Percentiles rank a stretch among this genome's conserved stretches.
Evolutionary conservation across 345 rosid genomes (phyloP).

Genomic region (Lenwebbia sp.): DNA sequence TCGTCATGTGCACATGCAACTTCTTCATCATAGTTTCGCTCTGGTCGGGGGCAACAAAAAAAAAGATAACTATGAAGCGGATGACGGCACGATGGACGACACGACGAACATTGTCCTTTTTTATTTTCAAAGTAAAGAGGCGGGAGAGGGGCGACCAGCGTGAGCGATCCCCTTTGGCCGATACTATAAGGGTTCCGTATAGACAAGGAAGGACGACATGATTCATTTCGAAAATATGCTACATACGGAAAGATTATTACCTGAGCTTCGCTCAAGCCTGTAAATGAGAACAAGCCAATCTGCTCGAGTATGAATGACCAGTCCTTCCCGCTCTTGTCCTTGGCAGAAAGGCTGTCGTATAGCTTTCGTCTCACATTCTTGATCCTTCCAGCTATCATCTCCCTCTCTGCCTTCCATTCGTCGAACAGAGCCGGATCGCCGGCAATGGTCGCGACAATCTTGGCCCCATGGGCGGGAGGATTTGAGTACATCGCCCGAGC

Average conservation of each 20-base stretch:
- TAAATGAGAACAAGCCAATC: conserved; percentile 96
- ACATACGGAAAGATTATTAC: conserved; percentile 10
- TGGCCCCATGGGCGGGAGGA: conserved; percentile 90
- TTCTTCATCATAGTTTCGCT: conserved; percentile 82
- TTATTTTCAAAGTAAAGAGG: not conserved
- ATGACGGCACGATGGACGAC: not conserved
- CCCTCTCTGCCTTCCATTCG: conserved; percentile 93
- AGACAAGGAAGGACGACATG: not conserved
- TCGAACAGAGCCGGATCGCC: conserved; percentile 64
- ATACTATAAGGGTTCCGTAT: not conserved
- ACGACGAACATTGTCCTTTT: not conserved
- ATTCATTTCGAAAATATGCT: not conserved
- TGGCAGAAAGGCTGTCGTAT: conserved; percentile 53
- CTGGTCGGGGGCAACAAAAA: conserved; percentile 3
- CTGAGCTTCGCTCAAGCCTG: conserved; percentile 84
- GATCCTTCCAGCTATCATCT: conserved; percentile 94
- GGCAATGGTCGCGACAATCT: conserved; percentile 75
- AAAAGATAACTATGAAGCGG: not conserved
- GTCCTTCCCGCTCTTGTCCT: conserved; percentile 82
- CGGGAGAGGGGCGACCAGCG: not conserved
- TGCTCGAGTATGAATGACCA: conserved; percentile 85
- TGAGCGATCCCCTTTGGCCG: not conserved
- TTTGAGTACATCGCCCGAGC: conserved; percentile 94
- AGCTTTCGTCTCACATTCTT: conserved; percentile 63
- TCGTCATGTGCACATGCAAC: conserved; percentile 91